Conservation (phyloP, 352 stramenopile species). For the Pythium angustatum region DNA sequence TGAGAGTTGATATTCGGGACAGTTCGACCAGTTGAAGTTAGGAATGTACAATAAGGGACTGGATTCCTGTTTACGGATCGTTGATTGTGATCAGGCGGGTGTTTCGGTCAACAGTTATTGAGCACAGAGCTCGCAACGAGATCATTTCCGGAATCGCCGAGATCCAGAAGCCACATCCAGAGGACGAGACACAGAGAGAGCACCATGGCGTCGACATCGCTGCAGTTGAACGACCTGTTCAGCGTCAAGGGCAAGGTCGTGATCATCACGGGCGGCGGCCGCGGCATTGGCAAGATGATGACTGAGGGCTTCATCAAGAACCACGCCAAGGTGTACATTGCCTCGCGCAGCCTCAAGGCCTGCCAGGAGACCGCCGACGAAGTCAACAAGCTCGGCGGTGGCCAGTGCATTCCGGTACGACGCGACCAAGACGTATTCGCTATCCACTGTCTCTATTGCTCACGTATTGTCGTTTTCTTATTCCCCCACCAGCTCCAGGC, state of each 20-base stretch:
- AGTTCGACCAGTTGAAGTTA: slow-evolving; percentile 28
- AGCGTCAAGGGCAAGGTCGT: slow-evolving; percentile 77
- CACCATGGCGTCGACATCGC: slow-evolving; percentile 15
- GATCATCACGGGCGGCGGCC: slow-evolving; percentile 92
- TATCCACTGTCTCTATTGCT: neutral
- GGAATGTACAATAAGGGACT: slow-evolving; percentile 13
- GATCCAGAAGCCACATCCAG: neutral
- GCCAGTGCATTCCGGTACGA: slow-evolving; percentile 60
- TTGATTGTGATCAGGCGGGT: slow-evolving; percentile 8
- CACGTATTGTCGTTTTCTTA: neutral
- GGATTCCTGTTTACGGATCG: slow-evolving; percentile 27
- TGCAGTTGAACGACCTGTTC: slow-evolving; percentile 56
- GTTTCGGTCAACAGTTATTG: slow-evolving; percentile 29
- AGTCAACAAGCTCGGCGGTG: slow-evolving; percentile 54
- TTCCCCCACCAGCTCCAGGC: slow-evolving; percentile 41
- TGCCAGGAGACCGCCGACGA: slow-evolving; percentile 71
- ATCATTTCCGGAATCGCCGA: slow-evolving; percentile 2
- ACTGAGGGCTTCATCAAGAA: slow-evolving; percentile 91
- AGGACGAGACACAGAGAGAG: neutral
- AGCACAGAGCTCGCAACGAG: neutral
- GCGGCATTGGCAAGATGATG: slow-evolving; percentile 96
- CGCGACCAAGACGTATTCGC: neutral
- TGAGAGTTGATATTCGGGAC: slow-evolving; percentile 24
- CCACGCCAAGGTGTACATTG: slow-evolving; percentile 93
- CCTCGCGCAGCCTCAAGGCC: slow-evolving; percentile 81